Conservation (phyloP, 2,329 filamentous ascomycete species). For the Camillea tinctor region DNA sequence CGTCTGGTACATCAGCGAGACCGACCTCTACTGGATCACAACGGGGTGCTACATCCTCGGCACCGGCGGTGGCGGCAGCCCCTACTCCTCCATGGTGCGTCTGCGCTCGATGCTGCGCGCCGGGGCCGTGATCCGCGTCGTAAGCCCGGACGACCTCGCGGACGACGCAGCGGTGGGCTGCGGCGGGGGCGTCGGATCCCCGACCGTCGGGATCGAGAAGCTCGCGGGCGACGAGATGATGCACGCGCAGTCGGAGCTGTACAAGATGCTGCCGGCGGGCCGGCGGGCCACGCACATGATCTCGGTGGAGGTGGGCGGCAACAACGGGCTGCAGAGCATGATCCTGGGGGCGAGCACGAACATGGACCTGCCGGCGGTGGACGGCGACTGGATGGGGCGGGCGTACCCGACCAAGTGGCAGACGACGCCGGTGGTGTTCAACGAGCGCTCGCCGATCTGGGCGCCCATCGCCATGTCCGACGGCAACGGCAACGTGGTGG, state of each 20-base stretch:
- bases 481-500: slow-evolving; percentile 39
- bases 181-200: slow-evolving; percentile 58
- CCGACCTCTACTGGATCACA: slow-evolving; percentile 56
- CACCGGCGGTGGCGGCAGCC: slow-evolving; percentile 58
- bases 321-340: slow-evolving; percentile 60
- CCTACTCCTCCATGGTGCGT: slow-evolving; percentile 51
- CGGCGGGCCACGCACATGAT: slow-evolving; percentile 54
- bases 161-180: slow-evolving; percentile 53
- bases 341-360: slow-evolving; percentile 53
- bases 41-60: slow-evolving; percentile 61
- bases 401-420: slow-evolving; percentile 57
- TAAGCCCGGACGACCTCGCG: slow-evolving; percentile 49
- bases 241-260: slow-evolving; percentile 51
- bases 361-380: slow-evolving; percentile 51
- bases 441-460: slow-evolving; percentile 44
- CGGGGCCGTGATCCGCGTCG: slow-evolving; percentile 50
- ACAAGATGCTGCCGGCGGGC: slow-evolving; percentile 39
- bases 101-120: slow-evolving; percentile 49
- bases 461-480: slow-evolving; percentile 47
- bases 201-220: slow-evolving; percentile 61
- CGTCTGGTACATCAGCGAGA: slow-evolving; percentile 57
- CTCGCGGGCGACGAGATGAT: slow-evolving; percentile 56
- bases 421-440: slow-evolving; percentile 52
- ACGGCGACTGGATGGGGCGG: slow-evolving; percentile 57
- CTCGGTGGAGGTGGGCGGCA: slow-evolving; percentile 65